Base-by-base conservation (phyloP, 495 filamentous ascomycete genomes). In the Jackrogersella minutella region DNA sequence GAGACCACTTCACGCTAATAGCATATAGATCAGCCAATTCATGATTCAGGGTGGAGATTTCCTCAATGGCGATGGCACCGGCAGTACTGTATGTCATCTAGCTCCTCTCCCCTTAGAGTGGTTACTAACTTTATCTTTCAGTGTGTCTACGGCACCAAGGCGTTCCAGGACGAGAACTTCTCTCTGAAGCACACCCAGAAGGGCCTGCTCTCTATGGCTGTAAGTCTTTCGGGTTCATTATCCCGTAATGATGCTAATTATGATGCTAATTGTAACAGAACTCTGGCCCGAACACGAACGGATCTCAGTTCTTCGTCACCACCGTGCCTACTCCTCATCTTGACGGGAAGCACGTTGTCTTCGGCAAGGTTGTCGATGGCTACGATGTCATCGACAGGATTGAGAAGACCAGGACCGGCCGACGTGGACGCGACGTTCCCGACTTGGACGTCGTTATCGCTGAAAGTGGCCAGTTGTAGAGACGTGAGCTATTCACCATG, bases 31-130 rank as follows among this genome's bases (percentile, higher is more conserved):
- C 80, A 92, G 91, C 79, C 90, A 93, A 67, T 98, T 98, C 77
- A 97, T 99, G 93, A 82, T 79, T 66, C 96, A 98, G 80, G 96
- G 96, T 31, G 95, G 96, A 50, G 96, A 99, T 77, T 98, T 99
- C 79, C 76, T 97, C 58, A 91, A 97, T 73, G 93, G 94, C 37
- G 90, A 98, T 75, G 96, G 96, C 10, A 96, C 90, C 1, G 95
- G 95, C 2, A 91, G 87, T 34, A 86, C 88, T n/a, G 72, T 74
- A 64, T 59, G 72, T 74, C 11, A 21, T n/a, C n/a, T n/a, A n/a
- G n/a, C n/a, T n/a, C n/a, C n/a, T n/a, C n/a, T n/a, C n/a, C n/a
- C n/a, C 11, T 44, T 28, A 2, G 28, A 30, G 24, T 11, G 11
- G 7, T 37, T 56, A 8, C 62, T 70, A 30, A 70, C 19, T 13